Conservation (phyloP, 495 filamentous ascomycete genomes). For the Hypomontagnella monticulosa region DNA sequence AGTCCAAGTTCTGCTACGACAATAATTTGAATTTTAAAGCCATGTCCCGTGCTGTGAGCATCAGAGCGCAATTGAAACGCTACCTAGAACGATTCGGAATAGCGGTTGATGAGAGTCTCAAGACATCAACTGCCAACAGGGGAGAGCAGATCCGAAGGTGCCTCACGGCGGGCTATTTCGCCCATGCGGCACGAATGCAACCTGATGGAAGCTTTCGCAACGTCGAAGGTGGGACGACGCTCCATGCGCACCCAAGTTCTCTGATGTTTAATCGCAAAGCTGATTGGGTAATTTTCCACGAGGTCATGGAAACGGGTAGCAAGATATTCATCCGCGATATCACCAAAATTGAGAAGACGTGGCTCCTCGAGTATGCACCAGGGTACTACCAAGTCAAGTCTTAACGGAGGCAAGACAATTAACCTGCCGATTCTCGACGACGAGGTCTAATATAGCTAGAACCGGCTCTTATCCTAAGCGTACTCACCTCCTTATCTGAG, state of each 20-base stretch:
- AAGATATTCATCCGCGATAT: conserved; percentile 94
- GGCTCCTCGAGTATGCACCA: conserved; percentile 89
- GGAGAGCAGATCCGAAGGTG: conserved; percentile 84
- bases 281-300: conserved; percentile 97
- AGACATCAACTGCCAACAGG: conserved; percentile 50
- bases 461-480: neutral
- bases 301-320: conserved; percentile 88
- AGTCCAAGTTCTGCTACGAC: conserved; percentile 85
- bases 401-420: conserved; percentile 10
- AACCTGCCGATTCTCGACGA: conserved; percentile 11
- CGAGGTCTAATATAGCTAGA: neutral
- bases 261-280: conserved; percentile 98
- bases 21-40: conserved; percentile 87
- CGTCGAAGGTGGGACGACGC: conserved; percentile 72
- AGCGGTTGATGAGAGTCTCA: conserved; percentile 67
- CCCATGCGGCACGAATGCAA: conserved; percentile 95
- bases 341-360: conserved; percentile 89
- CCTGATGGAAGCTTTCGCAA: conserved; percentile 90
- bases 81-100: conserved; percentile 89
- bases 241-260: conserved; percentile 92
- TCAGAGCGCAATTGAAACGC: conserved; percentile 84
- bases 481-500: conserved; percentile 12
- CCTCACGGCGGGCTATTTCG: conserved; percentile 91
- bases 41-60: conserved; percentile 82
- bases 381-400: conserved; percentile 76